phyloP scores from a whole-genome alignment of 768 basidiomycete genomes.

The Gelatoporia subvermispora region DNA sequence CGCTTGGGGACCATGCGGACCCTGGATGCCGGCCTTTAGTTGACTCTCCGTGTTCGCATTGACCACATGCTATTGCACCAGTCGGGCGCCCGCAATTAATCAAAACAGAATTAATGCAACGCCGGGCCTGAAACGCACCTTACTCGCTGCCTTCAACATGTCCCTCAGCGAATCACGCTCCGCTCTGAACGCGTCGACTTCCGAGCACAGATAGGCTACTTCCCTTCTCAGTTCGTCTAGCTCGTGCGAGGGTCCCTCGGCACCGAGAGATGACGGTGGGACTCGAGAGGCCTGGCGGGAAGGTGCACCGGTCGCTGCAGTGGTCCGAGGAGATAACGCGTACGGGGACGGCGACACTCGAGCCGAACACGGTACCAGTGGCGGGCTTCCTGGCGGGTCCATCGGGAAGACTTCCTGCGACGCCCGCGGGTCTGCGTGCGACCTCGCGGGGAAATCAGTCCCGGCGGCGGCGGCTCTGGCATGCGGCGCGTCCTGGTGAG shows the following conservation, averaged over 20 bases:
- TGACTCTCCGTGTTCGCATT: not conserved
- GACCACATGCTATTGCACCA: not conserved
- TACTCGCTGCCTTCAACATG: not conserved
- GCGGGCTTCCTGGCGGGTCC: constrained; percentile 3
- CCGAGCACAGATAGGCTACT: constrained; percentile 1
- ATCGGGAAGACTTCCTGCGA: no score
- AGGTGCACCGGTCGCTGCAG: not conserved
- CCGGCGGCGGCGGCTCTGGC: not conserved
- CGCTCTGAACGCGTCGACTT: constrained; percentile 3
- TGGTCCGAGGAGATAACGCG: constrained; percentile 1
- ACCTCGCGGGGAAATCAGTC: no score
- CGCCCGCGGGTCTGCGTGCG: no score
- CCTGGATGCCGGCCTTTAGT: no score
- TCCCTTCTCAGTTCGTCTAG: constrained; percentile 1
- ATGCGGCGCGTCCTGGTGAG: not conserved
- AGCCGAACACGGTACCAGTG: constrained; percentile 1
- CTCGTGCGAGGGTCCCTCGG: not conserved
- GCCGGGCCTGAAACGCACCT: not conserved
- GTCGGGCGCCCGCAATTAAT: not conserved
- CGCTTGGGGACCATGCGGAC: no score
- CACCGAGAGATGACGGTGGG: no score
- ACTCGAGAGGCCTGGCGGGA: not conserved
- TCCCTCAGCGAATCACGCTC: constrained; percentile 4
- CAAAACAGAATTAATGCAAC: not conserved
- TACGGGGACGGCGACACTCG: constrained; percentile 7